These are phyloP conservation scores for Capronia americana DNA, from an alignment of 2,329 filamentous ascomycete species.

Conservation along the genomic window DNA sequence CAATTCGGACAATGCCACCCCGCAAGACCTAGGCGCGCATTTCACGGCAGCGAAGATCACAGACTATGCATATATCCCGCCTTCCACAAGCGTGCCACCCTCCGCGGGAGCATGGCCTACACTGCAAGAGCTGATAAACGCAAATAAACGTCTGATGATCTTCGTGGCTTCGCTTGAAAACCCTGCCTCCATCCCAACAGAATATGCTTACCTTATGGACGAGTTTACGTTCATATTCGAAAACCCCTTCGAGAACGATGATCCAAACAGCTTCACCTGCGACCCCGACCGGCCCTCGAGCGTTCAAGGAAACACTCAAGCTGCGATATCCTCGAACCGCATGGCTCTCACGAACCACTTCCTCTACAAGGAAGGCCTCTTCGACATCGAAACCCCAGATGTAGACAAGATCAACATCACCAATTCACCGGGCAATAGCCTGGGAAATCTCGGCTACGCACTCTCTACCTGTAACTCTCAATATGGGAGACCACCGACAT, in stretches of 20 bases:
- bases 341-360: constrained; percentile 84
- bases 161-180: constrained; percentile 65
- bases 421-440: constrained; percentile 65
- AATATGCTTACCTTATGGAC: constrained; percentile 53
- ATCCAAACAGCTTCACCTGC: constrained; percentile 73
- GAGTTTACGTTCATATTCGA: constrained; percentile 67
- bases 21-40: constrained; percentile 60
- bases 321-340: constrained; percentile 63
- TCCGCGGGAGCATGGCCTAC: constrained; percentile 67
- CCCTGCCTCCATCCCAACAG: constrained; percentile 36
- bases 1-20: constrained; percentile 67
- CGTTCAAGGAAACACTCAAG: constrained; percentile 53
- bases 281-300: constrained; percentile 68
- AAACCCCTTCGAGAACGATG: constrained; percentile 70
- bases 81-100: constrained; percentile 51
- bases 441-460: constrained; percentile 58
- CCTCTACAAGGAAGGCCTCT: constrained; percentile 57
- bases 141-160: constrained; percentile 69
- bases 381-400: constrained; percentile 67
- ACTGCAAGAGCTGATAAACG: constrained; percentile 70
- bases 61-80: constrained; percentile 65
- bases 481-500: constrained; percentile 69
- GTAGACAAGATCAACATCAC: constrained; percentile 66
- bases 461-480: constrained; percentile 61
- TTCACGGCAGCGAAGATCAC: constrained; percentile 67